Base-by-base conservation (phyloP, 345 rosid species). In the Rhizophora apiculata region DNA sequence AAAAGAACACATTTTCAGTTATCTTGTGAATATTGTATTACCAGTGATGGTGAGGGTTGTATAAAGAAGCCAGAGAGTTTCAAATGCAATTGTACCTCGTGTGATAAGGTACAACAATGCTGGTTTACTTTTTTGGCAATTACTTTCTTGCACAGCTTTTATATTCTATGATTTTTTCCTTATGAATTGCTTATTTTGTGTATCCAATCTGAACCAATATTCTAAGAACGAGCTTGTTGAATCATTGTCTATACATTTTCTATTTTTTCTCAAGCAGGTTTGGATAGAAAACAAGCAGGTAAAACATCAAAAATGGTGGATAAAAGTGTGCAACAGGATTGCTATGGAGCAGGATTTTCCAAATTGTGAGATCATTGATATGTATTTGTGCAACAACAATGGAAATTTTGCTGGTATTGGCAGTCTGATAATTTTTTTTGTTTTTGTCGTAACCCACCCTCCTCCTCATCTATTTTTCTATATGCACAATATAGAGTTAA, bases 291-390 rank as follows among this genome's bases (percentile, higher is more conserved):
- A 84, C 80, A 86, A 90, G 80, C 82, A 76, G 72, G 80, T 78
- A 82, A 88, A 81, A 75, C 77, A 64, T 29, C 87, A 79, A 73
- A 78, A 78, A 55, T 92, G 96, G 98, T 82, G 79, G 82, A 64
- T 80, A 68, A 92, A 83, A 82, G 86, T 95, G 61, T 87, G 96
- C 73, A 78, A 74, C 70, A 90, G 82, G 87, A 92, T 95, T 63
- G 69, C 84, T 3, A 37, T 30, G 68, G 79, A 69, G 75, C 78
- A 84, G 71, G 82, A 84, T 3, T 92, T 90, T 60, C 96, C 99
- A 63, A 90, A 90, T 62, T 64, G 70, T 26, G 82, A 84, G 81
- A 92, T 95, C 68, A 81, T 87, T 68, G 78, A 72, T 70, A 84
- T 95, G 76, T 92, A 90, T 81, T 68, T 87, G 81, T 77, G 87